Evolutionary conservation across 345 rosid species (phyloP), one percentile per base, ranked within the genome.

Genomic region (Leavenworthia alabamica): DNA sequence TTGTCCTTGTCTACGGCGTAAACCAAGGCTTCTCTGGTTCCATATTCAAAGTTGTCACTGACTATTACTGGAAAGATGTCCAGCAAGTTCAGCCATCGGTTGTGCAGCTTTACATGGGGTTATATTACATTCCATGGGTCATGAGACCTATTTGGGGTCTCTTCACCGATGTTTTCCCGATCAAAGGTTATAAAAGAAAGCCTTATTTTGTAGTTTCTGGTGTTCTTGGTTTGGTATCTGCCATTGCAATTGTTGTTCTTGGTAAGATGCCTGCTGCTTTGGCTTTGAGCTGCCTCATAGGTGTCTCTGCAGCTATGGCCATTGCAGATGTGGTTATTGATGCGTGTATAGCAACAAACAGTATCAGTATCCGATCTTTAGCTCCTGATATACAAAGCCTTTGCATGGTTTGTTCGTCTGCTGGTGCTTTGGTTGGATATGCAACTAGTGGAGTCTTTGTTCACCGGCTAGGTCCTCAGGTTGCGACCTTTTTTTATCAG

Each of bases 351-450:
- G 96, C 94, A 8, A 81, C 63, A 43, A 83, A 84, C 60, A 86
- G 90, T 28, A 86, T 89, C 37, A 77, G 76, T 74, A 56, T 78
- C 19, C 62, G 80, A 24, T 58, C 77, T 5, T 63, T 89, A 62
- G 90, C 94, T 9, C 80, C 96, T 14, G 96, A 89, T 71, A 83
- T 89, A 80, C 96, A 89, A 64, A 79, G 85, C 41, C 90, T 86
- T 49, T 89, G 94, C 54, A 82, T 86, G 64, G 54, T 86, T 70
- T 89, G 94, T 69, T 83, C 94, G 19, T 80, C 94, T 35, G 80
- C 81, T n/a, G 94, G 96, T 17, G 83, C 94, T 66, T 64, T 89
- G 59, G 41, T 84, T 24, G 94, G 94, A 12, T 86, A 80, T 49
- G 78, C 83, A 16, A 62, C 81, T 51, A 86, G 94, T 72, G 96